Evolutionary conservation across 805 yeast genomes (phyloP), one percentile per base, ranked within the genome.

Genomic region (Teunomyces funiuensis): DNA sequence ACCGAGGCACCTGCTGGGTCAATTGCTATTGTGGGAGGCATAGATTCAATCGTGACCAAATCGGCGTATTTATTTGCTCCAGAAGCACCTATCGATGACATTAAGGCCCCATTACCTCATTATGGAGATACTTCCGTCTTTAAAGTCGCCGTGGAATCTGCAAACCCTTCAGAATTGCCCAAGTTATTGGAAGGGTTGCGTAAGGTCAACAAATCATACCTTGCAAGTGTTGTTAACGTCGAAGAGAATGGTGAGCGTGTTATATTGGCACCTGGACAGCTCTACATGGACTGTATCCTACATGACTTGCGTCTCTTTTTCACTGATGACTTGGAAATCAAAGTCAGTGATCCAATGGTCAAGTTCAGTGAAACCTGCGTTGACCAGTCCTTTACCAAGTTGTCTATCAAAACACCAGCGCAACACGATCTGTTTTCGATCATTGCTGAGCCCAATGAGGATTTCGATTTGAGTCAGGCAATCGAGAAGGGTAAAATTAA

Each of bases 161-260:
- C 75, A 11, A 71, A 76, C 19, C 96, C 97, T 0, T 74, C 86
- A 0, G 95, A 90, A 42, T 63, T 86, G 13, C 91, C 95, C 0
- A 76, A 75, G 45, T 66, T 93, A 50, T 66, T 83, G 10, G 81
- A 78, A n/a, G 90, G 88, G 0, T 64, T 93, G 36, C 71, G 84
- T 43, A 76, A 71, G 42, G 64, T 86, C 20, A 75, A 75, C 51
- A 77, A 76, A 49, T 67, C 82, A 0, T 90, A 87, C 55, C 74
- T 84, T 7, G 83, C 89, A 3, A 71, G 81, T 27, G 73, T 73
- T 15, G 67, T 86, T n/a, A 79, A 75, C 47, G 88, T 85, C 1
- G 96, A 88, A 57, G 95, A 87, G 50, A 84, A 90, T 39, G 97
- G 97, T 2, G 97, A 89, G 52, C 88, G 85, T 57, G 80, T 82